Percentiles rank a stretch among this genome's conserved stretches.
Evolutionary conservation across 768 basidiomycete genomes (phyloP).

Genomic region (Clavaria fumosa): DNA sequence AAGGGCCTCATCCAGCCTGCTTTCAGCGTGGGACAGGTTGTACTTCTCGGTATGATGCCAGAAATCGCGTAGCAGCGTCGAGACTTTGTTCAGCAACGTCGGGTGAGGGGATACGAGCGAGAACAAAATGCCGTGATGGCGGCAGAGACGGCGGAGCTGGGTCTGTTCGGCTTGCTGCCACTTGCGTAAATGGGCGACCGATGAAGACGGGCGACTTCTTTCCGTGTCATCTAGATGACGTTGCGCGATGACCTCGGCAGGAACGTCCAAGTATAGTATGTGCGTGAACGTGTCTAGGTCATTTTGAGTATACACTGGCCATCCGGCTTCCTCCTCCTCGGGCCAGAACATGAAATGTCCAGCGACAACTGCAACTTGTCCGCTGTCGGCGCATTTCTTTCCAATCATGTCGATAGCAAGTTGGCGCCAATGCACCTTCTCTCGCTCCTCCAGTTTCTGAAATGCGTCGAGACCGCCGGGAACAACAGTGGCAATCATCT

Average conservation of each 20-base stretch:
- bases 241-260: constrained; percentile 9
- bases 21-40: constrained; percentile 10
- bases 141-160: constrained; percentile 12
- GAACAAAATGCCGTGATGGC: constrained; percentile 12
- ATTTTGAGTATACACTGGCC: constrained; percentile 10
- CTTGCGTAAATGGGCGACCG: constrained; percentile 10
- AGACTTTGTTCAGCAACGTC: constrained; percentile 7
- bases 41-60: constrained; percentile 9
- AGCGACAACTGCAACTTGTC: constrained; percentile 12
- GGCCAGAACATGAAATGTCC: constrained; percentile 15
- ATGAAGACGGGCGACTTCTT: constrained; percentile 9
- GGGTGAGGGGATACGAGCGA: constrained; percentile 6
- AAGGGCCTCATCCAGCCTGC: constrained; percentile 10
- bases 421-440: constrained; percentile 11
- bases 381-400: constrained; percentile 9
- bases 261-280: constrained; percentile 13
- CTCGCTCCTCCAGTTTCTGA: constrained; percentile 9
- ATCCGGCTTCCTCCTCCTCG: constrained; percentile 8
- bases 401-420: constrained; percentile 11
- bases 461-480: constrained; percentile 14
- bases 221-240: constrained; percentile 10
- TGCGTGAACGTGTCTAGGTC: constrained; percentile 11
- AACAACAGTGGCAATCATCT: constrained; percentile 10
- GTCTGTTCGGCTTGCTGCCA: constrained; percentile 12
- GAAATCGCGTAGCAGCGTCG: constrained; percentile 10